Evolutionary conservation across 1,284 basidiomycete genomes (phyloP), one percentile per base, ranked within the genome.

Genomic region (Fomes fomentarius): DNA sequence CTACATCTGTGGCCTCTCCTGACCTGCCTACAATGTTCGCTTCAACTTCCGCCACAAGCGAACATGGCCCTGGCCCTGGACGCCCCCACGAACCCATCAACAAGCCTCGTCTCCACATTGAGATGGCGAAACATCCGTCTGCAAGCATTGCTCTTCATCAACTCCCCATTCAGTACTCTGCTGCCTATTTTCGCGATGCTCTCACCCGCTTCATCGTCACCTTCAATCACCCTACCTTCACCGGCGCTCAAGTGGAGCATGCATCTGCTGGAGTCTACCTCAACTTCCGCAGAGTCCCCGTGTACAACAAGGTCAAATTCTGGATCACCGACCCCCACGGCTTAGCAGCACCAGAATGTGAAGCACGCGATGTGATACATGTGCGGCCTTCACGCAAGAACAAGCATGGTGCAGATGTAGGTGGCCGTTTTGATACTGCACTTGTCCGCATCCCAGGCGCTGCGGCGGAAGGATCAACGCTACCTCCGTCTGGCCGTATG

Each of bases 191-290:
- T 35, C 54, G 47, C 8, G 62, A 66, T 22, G 70, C 69, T 1
- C 63, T 72, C n/a, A 61, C 65, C 1, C 59, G 60, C 1, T 73
- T 63, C 40, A 50, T 69, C 12, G 60, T 65, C 2, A 37, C 34
- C 4, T 31, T 37, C 26, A n/a, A 25, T n/a, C 12, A 59, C n/a
- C 59, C 59, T 1, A 8, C 4, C 0, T 25, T 60, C 11, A 25
- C 57, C 11, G 15, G 24, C 5, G n/a, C 26, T 0, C 22, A 57
- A 24, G 19, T 59, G 17, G 45, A 56, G 33, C 48, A 28, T 1
- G 24, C 14, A 2, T 35, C 52, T 3, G 11, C 37, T 3, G 15
- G 10, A 11, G 19, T 51, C 22, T 28, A 12, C 30, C 34, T 59
- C 35, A 28, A 31, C 25, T 63, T 57, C 34, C 11, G 17, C 0